Evolutionary conservation across 75 land plant genomes (phyloP), one percentile per base, ranked within the genome.

Genomic region (Sequoiadendron giganteum): DNA sequence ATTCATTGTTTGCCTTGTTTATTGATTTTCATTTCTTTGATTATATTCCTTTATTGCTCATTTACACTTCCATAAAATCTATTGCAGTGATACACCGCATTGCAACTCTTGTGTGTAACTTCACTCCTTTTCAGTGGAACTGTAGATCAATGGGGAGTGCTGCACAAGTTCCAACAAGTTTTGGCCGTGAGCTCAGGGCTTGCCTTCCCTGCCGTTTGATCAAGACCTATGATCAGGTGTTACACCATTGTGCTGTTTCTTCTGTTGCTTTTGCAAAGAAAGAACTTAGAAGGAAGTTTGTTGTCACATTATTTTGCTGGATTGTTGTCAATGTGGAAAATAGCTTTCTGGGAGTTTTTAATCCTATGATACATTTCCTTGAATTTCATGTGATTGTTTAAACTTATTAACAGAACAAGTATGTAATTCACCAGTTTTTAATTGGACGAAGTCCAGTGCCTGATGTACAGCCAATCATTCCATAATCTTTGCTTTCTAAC

Each of bases 161-260:
- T 85, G 99, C 99, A 19, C 96, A 98, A 90, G 94, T 98, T 32
- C 99, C 99, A 11, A 97, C 96, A 5, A 95, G 99, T 88, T 95
- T 95, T 85, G 99, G 99, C 15, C 92, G 95, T 68, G 97, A 97
- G 90, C 95, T 98, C 56, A 85, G 97, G 49, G 99, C 97, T 39
- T 98, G 99, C 80, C 95, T 97, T 42, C 96, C 97, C 2, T 98
- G 99, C 92, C 85, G 99, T 19, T 96, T 98, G 84, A 93, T 98
- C 88, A 98, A 98, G 89, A 97, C 99, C 52, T 97, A 94, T 91
- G 97, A 97, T 84, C 99, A 98, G 97, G 99, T 95, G 16, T 19
- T 52, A 55, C 49, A 58, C 32, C 34, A 73, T 43, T 58, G 43
- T 19, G 79, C 39, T 86, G 48, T 47, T 76, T 80, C 19, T 42